A percentile compares a stretch with the other conserved stretches of the same genome.
Evolutionary conservation across 352 stramenopile genomes (phyloP).

Genomic region (Phytophthora tentaculata): DNA sequence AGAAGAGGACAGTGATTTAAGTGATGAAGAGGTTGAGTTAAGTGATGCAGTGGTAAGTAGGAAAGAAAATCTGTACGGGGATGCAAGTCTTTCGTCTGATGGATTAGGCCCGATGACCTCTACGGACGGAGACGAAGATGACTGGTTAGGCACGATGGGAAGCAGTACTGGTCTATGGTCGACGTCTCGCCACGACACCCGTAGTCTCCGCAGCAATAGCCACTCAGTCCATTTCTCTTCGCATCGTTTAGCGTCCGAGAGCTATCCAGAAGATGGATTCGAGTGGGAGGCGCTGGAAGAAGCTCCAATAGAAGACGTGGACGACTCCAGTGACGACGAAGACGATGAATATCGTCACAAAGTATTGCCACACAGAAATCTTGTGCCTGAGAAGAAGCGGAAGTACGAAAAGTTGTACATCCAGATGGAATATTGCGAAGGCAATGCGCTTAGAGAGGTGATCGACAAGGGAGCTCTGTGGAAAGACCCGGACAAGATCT

Average conservation of each 20-base stretch:
- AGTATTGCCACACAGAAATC: conserved; percentile 23
- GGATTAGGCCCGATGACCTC: conserved; percentile 40
- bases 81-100: conserved; percentile 49
- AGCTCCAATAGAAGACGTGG: conserved; percentile 44
- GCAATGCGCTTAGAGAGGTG: conserved; percentile 93
- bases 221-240: conserved; percentile 44
- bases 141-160: conserved; percentile 80
- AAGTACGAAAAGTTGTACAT: conserved; percentile 89
- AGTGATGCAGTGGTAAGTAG: conserved; percentile 2
- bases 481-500: conserved; percentile 91
- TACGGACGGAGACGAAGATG: conserved; percentile 75
- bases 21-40: conserved; percentile 26
- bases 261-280: conserved; percentile 62
- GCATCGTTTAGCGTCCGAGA: conserved; percentile 43
- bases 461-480: conserved; percentile 92
- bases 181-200: conserved; percentile 64
- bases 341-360: conserved; percentile 19
- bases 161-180: conserved; percentile 71
- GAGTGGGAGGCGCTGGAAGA: conserved; percentile 77
- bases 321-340: conserved; percentile 46
- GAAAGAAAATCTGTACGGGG: conserved; percentile 44
- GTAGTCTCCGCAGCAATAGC: conserved; percentile 56
- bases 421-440: conserved; percentile 97
- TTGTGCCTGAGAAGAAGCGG: conserved; percentile 39
- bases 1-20: conserved; percentile 45